phyloP scores from a whole-genome alignment of 1,284 basidiomycete species.

The Sanghuangporus baumii region DNA sequence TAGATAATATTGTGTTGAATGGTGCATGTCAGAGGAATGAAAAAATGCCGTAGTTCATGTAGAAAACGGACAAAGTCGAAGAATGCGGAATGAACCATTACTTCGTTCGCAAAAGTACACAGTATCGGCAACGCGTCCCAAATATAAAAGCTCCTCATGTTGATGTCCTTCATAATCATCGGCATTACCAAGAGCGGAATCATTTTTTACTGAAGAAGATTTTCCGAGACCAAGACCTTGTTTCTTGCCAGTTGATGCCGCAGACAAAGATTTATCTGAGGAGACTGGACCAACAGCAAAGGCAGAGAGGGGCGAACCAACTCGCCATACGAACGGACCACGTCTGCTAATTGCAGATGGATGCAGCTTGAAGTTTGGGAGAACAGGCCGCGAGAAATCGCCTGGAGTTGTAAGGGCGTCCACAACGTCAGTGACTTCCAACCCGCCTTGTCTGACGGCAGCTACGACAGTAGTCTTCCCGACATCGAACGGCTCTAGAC shows the following conservation, averaged over 20 bases:
- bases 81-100: slow-evolving; percentile 64
- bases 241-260: slow-evolving; percentile 40
- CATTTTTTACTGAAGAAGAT: slow-evolving; percentile 45
- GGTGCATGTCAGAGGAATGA: not conserved
- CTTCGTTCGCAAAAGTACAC: slow-evolving; percentile 78
- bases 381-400: slow-evolving; percentile 61
- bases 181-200: slow-evolving; percentile 44
- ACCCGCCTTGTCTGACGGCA: slow-evolving; percentile 75
- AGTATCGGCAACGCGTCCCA: slow-evolving; percentile 67
- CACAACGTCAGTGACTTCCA: slow-evolving; percentile 70
- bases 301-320: slow-evolving; percentile 56
- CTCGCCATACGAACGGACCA: slow-evolving; percentile 71
- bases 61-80: slow-evolving; percentile 47
- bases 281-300: slow-evolving; percentile 34
- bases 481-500: slow-evolving; percentile 72
- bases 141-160: slow-evolving; percentile 67
- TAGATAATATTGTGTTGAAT: not conserved
- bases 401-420: slow-evolving; percentile 73
- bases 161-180: slow-evolving; percentile 42
- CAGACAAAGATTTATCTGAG: slow-evolving; percentile 34
- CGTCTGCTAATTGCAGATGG: slow-evolving; percentile 58
- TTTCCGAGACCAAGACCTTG: slow-evolving; percentile 36
- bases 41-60: not conserved
- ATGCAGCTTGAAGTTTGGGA: slow-evolving; percentile 63
- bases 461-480: slow-evolving; percentile 67